A percentile compares a stretch with the other conserved stretches of the same genome.
These are phyloP conservation scores for Umbilicus rupestris DNA, from an alignment of 164 flowering plant species.

Conservation along the genomic window DNA sequence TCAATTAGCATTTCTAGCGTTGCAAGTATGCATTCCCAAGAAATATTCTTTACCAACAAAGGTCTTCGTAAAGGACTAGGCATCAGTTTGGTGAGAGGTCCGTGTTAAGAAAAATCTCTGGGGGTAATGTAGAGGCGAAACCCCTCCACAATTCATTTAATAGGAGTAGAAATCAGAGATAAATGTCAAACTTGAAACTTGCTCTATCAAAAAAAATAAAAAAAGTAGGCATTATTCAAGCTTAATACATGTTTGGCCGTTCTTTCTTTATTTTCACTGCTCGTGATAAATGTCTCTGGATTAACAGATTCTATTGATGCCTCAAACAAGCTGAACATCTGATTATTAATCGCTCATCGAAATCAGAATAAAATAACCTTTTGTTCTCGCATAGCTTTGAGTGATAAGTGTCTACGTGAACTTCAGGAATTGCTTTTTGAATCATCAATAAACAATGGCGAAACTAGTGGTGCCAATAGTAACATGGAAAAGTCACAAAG, in stretches of 20 bases:
- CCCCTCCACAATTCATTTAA: no score
- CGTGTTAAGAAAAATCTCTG: no score
- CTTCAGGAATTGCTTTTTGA: constrained; percentile 38
- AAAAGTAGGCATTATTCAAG: no score
- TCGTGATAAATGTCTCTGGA: not conserved
- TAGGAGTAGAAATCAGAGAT: no score
- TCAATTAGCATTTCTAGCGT: not conserved
- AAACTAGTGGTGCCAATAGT: constrained; percentile 15
- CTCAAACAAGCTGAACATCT: not conserved
- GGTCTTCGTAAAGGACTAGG: no score
- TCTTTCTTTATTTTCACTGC: not conserved
- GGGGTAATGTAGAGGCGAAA: no score
- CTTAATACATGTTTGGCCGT: not conserved
- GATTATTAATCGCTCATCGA: not conserved
- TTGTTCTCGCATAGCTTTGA: not conserved
- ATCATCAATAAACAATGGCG: constrained; percentile 21
- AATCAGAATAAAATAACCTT: not conserved
- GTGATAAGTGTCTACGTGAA: constrained; percentile 1
- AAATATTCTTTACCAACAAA: no score
- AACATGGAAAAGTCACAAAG: constrained; percentile 30
- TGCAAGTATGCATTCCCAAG: not conserved
- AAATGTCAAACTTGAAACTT: no score
- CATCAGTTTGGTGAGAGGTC: no score
- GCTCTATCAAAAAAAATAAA: no score
- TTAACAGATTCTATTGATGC: not conserved